These are phyloP conservation scores for Sclerospora graminicola DNA, from an alignment of 352 stramenopile genomes.

Conservation along the genomic window DNA sequence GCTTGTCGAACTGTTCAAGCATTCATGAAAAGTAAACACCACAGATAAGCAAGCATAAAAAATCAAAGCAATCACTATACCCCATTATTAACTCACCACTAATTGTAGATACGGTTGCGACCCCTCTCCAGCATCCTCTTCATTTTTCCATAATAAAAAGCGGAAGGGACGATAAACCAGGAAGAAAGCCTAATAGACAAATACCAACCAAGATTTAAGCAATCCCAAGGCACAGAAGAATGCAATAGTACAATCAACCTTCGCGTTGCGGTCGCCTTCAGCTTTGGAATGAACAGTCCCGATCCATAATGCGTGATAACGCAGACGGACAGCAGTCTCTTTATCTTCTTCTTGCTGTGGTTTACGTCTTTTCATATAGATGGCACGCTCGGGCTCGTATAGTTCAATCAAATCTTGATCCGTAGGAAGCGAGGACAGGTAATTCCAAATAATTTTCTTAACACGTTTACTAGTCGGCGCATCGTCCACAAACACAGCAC, in stretches of 20 bases:
- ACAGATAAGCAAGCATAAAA: no score
- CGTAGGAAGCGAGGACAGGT: slow-evolving; percentile 67
- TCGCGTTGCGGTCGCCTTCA: slow-evolving; percentile 52
- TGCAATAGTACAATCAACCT: slow-evolving; percentile 21
- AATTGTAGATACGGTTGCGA: slow-evolving; percentile 42
- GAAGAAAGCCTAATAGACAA: slow-evolving; percentile 34
- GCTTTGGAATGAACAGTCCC: slow-evolving; percentile 49
- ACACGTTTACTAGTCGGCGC: slow-evolving; percentile 66
- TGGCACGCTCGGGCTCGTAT: slow-evolving; percentile 50
- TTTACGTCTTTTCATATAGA: slow-evolving; percentile 47
- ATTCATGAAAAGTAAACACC: no score
- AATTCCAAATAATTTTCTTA: slow-evolving; percentile 73
- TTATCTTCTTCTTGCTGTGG: slow-evolving; percentile 38
- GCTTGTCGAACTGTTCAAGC: slow-evolving; percentile 47
- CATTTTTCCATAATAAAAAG: slow-evolving; percentile 74
- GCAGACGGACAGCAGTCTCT: slow-evolving; percentile 34
- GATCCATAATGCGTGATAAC: slow-evolving; percentile 62
- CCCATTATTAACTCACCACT: slow-evolving; percentile 28
- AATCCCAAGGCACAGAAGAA: no score
- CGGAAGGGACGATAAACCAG: slow-evolving; percentile 57
- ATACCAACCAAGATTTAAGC: neutral
- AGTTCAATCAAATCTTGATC: slow-evolving; percentile 73
- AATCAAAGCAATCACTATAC: neutral
- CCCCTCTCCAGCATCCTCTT: slow-evolving; percentile 58
- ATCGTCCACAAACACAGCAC: slow-evolving; percentile 66